Evolutionary conservation across 176 grass and related monocot genomes (phyloP).

Genomic region (Guadua angustifolia): DNA sequence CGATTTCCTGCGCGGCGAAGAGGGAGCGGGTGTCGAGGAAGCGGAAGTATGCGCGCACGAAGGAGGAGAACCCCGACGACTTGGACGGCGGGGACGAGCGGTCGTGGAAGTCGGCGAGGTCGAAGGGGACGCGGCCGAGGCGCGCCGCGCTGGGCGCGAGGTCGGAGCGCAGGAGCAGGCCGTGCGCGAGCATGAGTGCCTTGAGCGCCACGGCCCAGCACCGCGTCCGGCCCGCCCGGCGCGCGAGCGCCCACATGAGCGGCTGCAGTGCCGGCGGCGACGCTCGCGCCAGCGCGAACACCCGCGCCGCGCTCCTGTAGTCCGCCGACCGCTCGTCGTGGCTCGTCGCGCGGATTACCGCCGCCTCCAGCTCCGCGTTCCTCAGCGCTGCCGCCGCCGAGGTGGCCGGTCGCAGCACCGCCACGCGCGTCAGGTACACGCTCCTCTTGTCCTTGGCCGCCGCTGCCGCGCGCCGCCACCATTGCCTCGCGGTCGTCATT

Average conservation of each 20-base stretch:
- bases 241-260: slow-evolving; percentile 81
- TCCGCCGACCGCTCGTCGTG: slow-evolving; percentile 83
- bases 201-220: slow-evolving; percentile 95
- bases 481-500: slow-evolving; percentile 68
- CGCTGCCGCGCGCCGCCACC: slow-evolving; percentile 70
- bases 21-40: slow-evolving; percentile 86
- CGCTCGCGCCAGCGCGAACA: slow-evolving; percentile 69
- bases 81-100: slow-evolving; percentile 54
- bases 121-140: slow-evolving; percentile 81
- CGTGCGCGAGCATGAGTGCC: slow-evolving; percentile 86
- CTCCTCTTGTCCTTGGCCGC: slow-evolving; percentile 77
- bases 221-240: slow-evolving; percentile 59
- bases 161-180: slow-evolving; percentile 75
- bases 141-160: slow-evolving; percentile 26
- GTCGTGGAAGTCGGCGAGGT: slow-evolving; percentile 85
- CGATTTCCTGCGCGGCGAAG: slow-evolving; percentile 46
- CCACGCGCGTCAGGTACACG: slow-evolving; percentile 63
- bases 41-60: slow-evolving; percentile 88
- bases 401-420: slow-evolving; percentile 13
- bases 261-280: slow-evolving; percentile 56
- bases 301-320: slow-evolving; percentile 56
- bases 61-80: slow-evolving; percentile 57
- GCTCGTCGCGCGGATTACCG: slow-evolving; percentile 85
- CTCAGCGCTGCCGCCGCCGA: neutral
- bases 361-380: slow-evolving; percentile 59